Evolutionary conservation across 2,329 filamentous ascomycete species (phyloP).

Genomic region (Harringtonia aguacate): DNA sequence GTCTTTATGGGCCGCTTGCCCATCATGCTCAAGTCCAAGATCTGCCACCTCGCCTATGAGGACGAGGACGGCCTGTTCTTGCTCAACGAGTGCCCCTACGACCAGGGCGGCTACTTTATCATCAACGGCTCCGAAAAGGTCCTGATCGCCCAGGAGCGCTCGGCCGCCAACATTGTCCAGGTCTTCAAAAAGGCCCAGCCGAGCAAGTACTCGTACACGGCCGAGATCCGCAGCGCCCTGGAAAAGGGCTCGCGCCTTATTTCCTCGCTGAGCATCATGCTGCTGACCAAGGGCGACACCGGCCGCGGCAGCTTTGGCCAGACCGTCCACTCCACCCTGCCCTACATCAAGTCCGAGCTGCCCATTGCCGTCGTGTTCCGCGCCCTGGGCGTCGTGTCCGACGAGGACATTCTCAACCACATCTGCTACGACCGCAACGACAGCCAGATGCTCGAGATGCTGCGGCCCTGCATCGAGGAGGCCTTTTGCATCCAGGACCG

Average conservation of each 20-base stretch:
- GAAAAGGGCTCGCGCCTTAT: slow-evolving; percentile 94
- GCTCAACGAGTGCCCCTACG: slow-evolving; percentile 94
- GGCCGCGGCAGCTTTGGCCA: slow-evolving; percentile 74
- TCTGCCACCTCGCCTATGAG: slow-evolving; percentile 79
- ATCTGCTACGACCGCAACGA: slow-evolving; percentile 95
- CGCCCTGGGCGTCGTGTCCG: slow-evolving; percentile 88
- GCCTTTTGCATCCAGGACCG: slow-evolving; percentile 93
- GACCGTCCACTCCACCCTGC: slow-evolving; percentile 81
- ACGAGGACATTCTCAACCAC: slow-evolving; percentile 95
- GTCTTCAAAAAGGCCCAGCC: slow-evolving; percentile 96
- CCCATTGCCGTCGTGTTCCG: slow-evolving; percentile 94
- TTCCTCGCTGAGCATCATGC: slow-evolving; percentile 82
- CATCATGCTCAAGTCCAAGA: slow-evolving; percentile 96
- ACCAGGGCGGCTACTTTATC: slow-evolving; percentile 97
- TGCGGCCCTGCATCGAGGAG: slow-evolving; percentile 95
- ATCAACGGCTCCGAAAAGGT: slow-evolving; percentile 99
- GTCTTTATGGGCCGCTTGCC: slow-evolving; percentile 94
- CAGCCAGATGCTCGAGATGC: slow-evolving; percentile 93
- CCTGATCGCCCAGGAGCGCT: slow-evolving; percentile 92
- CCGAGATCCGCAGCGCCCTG: slow-evolving; percentile 90
- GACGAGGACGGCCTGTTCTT: slow-evolving; percentile 79
- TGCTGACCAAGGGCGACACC: slow-evolving; percentile 74
- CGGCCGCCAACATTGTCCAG: slow-evolving; percentile 96
- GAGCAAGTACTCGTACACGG: slow-evolving; percentile 86
- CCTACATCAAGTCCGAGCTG: slow-evolving; percentile 88